These are phyloP conservation scores for Penicillium sp. DNA, from an alignment of 2,329 filamentous ascomycete species.

Conservation along the genomic window DNA sequence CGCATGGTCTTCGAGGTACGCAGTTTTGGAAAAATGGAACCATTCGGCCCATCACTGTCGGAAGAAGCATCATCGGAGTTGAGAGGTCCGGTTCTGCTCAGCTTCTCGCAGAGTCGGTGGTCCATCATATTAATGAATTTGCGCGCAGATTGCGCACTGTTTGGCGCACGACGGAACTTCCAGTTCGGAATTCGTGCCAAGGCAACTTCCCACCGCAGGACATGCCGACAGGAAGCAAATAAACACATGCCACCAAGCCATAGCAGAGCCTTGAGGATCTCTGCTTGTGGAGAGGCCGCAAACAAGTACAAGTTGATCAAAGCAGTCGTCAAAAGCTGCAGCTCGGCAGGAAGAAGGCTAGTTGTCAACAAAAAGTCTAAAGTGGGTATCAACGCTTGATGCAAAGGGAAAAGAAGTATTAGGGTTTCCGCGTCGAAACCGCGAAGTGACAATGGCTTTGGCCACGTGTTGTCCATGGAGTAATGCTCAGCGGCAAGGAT, in stretches of 20 bases:
- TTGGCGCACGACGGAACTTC: conserved; percentile 69
- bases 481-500: conserved; percentile 55
- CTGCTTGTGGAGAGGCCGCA: conserved; percentile 75
- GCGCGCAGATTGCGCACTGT: conserved; percentile 37
- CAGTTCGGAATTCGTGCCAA: conserved; percentile 87
- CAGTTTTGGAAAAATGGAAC: conserved; percentile 32
- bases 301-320: conserved; percentile 81
- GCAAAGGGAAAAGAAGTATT: conserved; percentile 75
- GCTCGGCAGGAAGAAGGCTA: conserved; percentile 81
- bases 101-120: conserved; percentile 50
- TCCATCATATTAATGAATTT: conserved; percentile 45
- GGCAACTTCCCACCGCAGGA: conserved; percentile 80
- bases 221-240: conserved; percentile 69
- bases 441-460: conserved; percentile 33
- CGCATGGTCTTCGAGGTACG: conserved; percentile 33
- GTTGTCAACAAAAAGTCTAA: conserved; percentile 83
- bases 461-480: conserved; percentile 36
- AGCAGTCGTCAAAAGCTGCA: conserved; percentile 80
- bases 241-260: conserved; percentile 81
- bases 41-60: conserved; percentile 38
- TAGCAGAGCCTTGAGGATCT: conserved; percentile 81
- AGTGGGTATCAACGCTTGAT: conserved; percentile 72
- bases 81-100: conserved; percentile 43
- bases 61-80: conserved; percentile 37
- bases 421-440: conserved; percentile 59